These are phyloP conservation scores for Diaporthe batatas DNA, from an alignment of 2,329 filamentous ascomycete genomes.

Conservation along the genomic window DNA sequence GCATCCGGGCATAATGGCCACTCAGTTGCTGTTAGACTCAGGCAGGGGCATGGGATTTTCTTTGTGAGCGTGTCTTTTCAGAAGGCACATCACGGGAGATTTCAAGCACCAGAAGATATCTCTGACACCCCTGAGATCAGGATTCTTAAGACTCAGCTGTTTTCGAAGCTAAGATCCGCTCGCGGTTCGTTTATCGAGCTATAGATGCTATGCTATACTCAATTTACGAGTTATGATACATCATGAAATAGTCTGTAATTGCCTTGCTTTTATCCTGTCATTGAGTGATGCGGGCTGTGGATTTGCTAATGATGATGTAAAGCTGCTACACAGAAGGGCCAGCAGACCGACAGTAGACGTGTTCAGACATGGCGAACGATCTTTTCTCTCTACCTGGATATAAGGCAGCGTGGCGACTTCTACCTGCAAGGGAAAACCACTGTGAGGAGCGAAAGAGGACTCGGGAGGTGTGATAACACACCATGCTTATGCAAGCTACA, in stretches of 20 bases:
- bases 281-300: background rate
- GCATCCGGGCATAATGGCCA: background rate
- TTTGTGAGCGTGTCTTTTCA: constrained; percentile 1
- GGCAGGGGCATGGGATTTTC: background rate
- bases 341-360: too few species aligned
- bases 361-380: too few species aligned
- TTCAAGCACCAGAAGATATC: background rate
- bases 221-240: too few species aligned
- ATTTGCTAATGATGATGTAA: background rate
- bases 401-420: too few species aligned
- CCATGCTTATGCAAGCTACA: too few species aligned
- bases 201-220: background rate
- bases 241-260: background rate
- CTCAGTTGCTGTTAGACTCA: constrained; percentile 9
- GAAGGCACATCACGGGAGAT: background rate
- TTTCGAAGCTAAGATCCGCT: background rate
- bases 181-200: background rate
- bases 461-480: too few species aligned
- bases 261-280: too few species aligned
- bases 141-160: background rate
- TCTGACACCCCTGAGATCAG: background rate
- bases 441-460: too few species aligned
- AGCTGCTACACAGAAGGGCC: too few species aligned
- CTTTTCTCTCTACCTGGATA: too few species aligned
- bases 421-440: too few species aligned